phyloP scores from a whole-genome alignment of 805 yeast species.

The Kregervanrija fluxuum region DNA sequence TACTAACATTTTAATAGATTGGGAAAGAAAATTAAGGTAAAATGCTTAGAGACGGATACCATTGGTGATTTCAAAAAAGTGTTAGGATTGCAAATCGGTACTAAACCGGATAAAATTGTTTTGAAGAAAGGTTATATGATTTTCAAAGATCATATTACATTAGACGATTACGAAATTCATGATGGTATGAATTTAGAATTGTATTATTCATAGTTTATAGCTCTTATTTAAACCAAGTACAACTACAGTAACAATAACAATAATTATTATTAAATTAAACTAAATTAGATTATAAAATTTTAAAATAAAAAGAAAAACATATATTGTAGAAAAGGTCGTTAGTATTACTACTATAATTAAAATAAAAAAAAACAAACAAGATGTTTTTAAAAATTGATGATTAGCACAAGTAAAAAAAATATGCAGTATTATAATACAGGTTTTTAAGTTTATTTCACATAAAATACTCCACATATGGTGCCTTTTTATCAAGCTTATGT shows the following conservation, averaged over 20 bases:
- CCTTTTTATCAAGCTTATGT: conserved; percentile 23
- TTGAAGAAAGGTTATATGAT: conserved; percentile 82
- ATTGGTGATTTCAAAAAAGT: conserved; percentile 87
- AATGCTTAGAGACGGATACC: conserved; percentile 78
- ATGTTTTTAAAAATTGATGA: too few species aligned
- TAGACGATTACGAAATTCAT: conserved; percentile 93
- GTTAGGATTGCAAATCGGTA: conserved; percentile 76
- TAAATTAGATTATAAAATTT: too few species aligned
- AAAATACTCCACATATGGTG: conserved; percentile 35
- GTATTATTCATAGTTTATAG: conserved; percentile 47
- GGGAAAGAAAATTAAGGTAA: conserved; percentile 83
- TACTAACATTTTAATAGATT: conserved; percentile 36
- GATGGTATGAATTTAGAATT: conserved; percentile 83
- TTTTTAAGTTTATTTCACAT: conserved; percentile 18
- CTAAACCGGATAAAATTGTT: conserved; percentile 54
- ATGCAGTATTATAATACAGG: neutral
- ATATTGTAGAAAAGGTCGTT: too few species aligned
- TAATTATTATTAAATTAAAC: too few species aligned
- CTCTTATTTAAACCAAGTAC: neutral
- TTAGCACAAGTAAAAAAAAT: too few species aligned
- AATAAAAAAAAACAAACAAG: too few species aligned
- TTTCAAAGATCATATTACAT: conserved; percentile 80
- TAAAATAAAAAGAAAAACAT: too few species aligned
- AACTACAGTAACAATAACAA: too few species aligned
- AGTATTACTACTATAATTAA: too few species aligned